These are phyloP conservation scores for Acer yangbiense DNA, from an alignment of 345 rosid species.

Conservation along the genomic window DNA sequence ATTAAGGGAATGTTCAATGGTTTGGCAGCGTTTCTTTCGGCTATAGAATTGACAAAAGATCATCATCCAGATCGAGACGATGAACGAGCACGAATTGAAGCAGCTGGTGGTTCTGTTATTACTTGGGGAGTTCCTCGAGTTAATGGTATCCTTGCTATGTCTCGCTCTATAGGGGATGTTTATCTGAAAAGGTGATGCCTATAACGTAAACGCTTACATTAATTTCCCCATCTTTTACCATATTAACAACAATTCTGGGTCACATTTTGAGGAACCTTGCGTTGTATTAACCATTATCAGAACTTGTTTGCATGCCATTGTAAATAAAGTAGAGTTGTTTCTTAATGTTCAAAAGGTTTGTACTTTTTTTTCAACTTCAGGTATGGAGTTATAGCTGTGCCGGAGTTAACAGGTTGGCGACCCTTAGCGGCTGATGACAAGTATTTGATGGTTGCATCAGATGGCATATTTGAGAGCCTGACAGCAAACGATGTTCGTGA, in stretches of 20 bases:
- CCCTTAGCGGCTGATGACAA: conserved; percentile 16
- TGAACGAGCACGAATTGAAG: conserved; percentile 28
- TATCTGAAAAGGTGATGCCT: conserved; percentile 18
- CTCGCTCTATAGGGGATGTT: conserved; percentile 33
- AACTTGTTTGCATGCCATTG: background rate
- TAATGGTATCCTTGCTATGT: conserved; percentile 31
- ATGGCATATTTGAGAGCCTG: conserved; percentile 40
- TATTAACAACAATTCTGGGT: background rate
- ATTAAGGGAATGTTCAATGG: background rate
- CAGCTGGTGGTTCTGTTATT: conserved; percentile 28
- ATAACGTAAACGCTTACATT: background rate
- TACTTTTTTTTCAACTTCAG: conserved; percentile 1
- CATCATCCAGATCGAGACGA: conserved; percentile 32
- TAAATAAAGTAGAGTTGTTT: background rate
- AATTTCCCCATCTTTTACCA: background rate
- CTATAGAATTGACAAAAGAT: conserved; percentile 24
- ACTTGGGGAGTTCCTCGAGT: conserved; percentile 28
- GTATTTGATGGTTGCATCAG: conserved; percentile 35
- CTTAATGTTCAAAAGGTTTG: background rate
- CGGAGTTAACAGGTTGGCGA: conserved; percentile 31
- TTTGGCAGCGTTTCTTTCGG: conserved; percentile 21
- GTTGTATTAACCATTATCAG: background rate
- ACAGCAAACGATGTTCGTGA: conserved; percentile 17
- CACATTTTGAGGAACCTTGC: background rate
- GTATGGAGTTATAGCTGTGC: conserved; percentile 30